Base-by-base conservation (phyloP, 129 eudicot species). In the Escallonia rubra region DNA sequence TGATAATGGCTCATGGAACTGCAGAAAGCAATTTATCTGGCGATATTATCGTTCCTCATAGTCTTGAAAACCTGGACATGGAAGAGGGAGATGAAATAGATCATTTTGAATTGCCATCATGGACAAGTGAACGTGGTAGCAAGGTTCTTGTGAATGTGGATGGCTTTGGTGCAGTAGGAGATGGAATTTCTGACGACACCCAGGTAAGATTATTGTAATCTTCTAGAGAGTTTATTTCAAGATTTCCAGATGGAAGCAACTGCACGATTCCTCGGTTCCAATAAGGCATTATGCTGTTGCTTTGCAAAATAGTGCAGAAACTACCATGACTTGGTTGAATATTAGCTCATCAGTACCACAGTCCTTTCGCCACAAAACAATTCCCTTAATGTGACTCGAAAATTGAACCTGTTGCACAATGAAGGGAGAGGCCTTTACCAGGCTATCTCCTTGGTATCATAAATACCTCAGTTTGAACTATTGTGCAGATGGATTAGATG, bases 131-230 rank as follows among this genome's bases (percentile, higher is more conserved):
- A 54, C 79, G 55, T 64, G 82, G 80, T 58, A 81, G 72, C 77
- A 84, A 83, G 77, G 77, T 75, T 75, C 86, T 87, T 57, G 86
- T 90, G 61, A 90, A 87, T 81, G 97, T 94, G 47, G 96, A 94
- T 83, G 72, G 75, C 59, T 90, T 89, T 64, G 97, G 96, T 66
- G 99, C 99, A 51, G 87, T 70, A 78, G 99, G 99, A 64, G 89
- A 94, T 83, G 99, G 99, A 66, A 68, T 79, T 71, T 70, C 97
- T 61, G 97, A 94, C 78, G 99, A 94, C 72, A 94, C 99, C 67
- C 77, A 90, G 97, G 99, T 94, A 70, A 75, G 59, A 69, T 64
- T 46, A 41, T 38, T 41, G 13, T 42, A 10, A 39, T 52, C 16
- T 69, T 54, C 10, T 54, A 4, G 23, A 12, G 7, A 4, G 14